Conservation (phyloP, 139 green algal species). For the Chlamydomonas applanata region DNA sequence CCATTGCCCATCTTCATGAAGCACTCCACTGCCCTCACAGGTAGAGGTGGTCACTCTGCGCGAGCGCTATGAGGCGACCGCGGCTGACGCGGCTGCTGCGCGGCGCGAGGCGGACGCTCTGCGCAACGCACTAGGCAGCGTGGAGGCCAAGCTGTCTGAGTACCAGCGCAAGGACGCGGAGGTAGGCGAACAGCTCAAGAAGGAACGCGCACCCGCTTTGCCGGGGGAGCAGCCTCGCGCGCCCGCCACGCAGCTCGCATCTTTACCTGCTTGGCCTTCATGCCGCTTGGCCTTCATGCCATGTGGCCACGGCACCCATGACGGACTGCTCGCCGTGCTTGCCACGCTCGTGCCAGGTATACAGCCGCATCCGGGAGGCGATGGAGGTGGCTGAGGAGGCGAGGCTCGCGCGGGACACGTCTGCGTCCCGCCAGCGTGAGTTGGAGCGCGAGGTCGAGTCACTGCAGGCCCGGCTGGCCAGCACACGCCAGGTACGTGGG, state of each 20-base stretch:
- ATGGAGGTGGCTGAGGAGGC: conserved; percentile 57
- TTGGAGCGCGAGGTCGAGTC: conserved; percentile 28
- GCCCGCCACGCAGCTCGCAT: background rate
- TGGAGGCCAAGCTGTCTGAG: conserved; percentile 49
- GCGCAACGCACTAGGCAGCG: conserved; percentile 15
- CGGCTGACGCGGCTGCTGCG: conserved; percentile 11
- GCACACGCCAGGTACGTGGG: conserved; percentile 2
- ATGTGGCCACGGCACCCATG: too few species aligned
- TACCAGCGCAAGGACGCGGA: conserved; percentile 53
- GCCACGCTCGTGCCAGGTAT: too few species aligned
- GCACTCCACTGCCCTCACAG: conserved; percentile 8
- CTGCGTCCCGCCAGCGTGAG: conserved; percentile 16
- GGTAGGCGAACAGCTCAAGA: conserved; percentile 19
- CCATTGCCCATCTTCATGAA: background rate
- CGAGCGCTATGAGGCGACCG: conserved; percentile 21
- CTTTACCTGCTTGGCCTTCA: too few species aligned
- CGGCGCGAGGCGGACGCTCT: conserved; percentile 32
- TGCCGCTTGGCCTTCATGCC: too few species aligned
- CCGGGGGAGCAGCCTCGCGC: too few species aligned
- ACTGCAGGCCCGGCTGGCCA: background rate
- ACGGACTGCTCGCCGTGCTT: too few species aligned
- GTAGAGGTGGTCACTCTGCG: conserved; percentile 21
- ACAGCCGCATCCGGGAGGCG: conserved; percentile 48
- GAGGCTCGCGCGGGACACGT: conserved; percentile 36
- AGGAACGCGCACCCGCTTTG: too few species aligned